Base-by-base conservation (phyloP, 2,329 filamentous ascomycete genomes). In the Trichoderma sp. region DNA sequence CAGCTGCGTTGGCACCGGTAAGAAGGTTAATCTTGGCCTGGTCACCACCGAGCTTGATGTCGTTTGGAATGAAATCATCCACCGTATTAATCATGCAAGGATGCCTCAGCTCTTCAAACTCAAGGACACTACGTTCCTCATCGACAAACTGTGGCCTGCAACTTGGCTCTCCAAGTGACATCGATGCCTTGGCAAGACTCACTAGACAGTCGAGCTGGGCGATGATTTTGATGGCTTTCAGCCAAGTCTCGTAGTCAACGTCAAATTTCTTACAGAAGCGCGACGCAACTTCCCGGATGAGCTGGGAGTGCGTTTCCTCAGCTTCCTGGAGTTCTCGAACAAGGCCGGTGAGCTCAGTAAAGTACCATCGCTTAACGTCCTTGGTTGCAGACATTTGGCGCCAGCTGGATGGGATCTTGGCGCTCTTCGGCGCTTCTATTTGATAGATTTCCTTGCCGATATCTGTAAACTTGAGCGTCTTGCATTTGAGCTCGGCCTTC, bases 361-460 rank as follows among this genome's bases (percentile, higher is more conserved):
- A 97, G 83, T 98, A 99, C 84, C 95, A 99, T 0, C 96, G 92
- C 82, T 97, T 98, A 78, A 97, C 93, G 71, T 91, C 90, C 74
- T 92, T 89, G 0, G 96, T 98, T 0, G 95, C 92, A 5, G 96
- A 98, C 94, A 98, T 98, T 79, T 98, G 95, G 74, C 94, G 91
- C 95, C 96, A 99, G 76, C 85, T 89, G 75, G 92, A 92, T 0
- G 96, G 96, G 3, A 99, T 90, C 81, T 97, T 97, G 78, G 93
- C 85, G 1, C 84, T 84, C 81, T 96, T 97, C 0, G 96, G 95
- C 0, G 93, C 92, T 80, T 99, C 96, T 12, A 99, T 86, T 82
- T 99, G 95, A 82, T 97, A 98, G 67, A 99, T 93, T 78, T 99
- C 96, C 80, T 99, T 99, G 73, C 96, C 96, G 8, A 97, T 92